These are phyloP conservation scores for Venturia effusa DNA, from an alignment of 2,329 filamentous ascomycete genomes.

Conservation along the genomic window DNA sequence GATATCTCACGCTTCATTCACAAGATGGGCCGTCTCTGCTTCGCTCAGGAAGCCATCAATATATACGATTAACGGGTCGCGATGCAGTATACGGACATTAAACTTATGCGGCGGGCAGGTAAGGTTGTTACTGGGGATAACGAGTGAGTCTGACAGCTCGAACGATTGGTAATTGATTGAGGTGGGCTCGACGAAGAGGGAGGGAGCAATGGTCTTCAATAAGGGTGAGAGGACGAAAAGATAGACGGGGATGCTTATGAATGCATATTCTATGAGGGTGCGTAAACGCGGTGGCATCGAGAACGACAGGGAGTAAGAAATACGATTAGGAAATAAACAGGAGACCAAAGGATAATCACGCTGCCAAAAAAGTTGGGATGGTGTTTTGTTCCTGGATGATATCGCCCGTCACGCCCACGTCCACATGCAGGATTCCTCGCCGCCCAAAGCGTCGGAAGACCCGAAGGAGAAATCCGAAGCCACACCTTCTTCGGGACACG, in stretches of 20 bases:
- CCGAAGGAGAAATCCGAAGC: background rate
- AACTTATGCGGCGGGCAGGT: conserved; percentile 28
- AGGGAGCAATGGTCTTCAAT: background rate
- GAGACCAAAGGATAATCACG: background rate
- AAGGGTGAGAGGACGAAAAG: conserved; percentile 11
- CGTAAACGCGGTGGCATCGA: background rate
- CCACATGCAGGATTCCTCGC: background rate
- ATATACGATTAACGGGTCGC: conserved; percentile 46
- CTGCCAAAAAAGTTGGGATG: background rate
- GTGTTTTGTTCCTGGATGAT: background rate
- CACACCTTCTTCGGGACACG: too few species aligned
- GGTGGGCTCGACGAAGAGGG: background rate
- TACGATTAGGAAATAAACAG: background rate
- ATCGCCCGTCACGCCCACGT: too few species aligned
- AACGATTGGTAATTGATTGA: conserved; percentile 15
- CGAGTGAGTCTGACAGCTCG: conserved; percentile 26
- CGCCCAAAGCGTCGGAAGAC: background rate
- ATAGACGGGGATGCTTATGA: conserved; percentile 12
- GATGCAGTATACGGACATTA: conserved; percentile 38
- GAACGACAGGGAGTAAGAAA: background rate
- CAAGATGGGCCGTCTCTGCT: conserved; percentile 29
- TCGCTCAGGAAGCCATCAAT: conserved; percentile 43
- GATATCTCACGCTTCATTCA: background rate
- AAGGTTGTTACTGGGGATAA: conserved; percentile 29
- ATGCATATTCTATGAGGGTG: conserved; percentile 10